Evolutionary conservation across 192 early-diverging fungal genomes (phyloP), one percentile per base, ranked within the genome.

Genomic region (Podochytrium sp.): DNA sequence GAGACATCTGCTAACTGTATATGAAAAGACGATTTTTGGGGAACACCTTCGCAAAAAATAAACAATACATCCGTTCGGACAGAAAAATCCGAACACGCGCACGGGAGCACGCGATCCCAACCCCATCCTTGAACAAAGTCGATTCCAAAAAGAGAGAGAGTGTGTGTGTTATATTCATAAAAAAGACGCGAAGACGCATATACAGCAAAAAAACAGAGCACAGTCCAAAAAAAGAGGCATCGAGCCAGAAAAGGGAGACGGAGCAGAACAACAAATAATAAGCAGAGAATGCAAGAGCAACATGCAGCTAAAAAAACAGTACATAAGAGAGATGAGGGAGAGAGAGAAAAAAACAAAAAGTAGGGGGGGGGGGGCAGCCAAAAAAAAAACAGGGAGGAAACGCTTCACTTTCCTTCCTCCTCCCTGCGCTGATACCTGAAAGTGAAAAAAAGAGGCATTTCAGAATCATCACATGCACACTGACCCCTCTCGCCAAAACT

Each of bases 371-470:
- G 2, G 4, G 16, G 55, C 55, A 57, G 55, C 55, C 29, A 57
- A 57, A 57, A 30, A 30, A 57, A 20, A 16, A 27, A 27, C 20
- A 57, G 16, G 16, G 20, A 57, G 1, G 29, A 3, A 57, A 57
- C 29, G 29, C 39, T 12, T 25, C 43, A 14, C 2, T 63, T 43
- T 37, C 32, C 60, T 25, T 27, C 29, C 37, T 39, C 60, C 18
- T 63, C 60, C 37, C 60, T 63, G 7, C 30, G 30, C 37, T 63
- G 32, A 29, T 63, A 63, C 64, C 39, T 49, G 18, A 18, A 42
- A 66, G 33, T 20, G 16, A 66, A 42, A 25, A 14, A 29, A 1
- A 66, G 25, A 29, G 39, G 10, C 10, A 49, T 33, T 10, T 20
- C 64, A 35, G 61, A 12, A 39, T 2, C 14, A 37, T 14, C 16